These are phyloP conservation scores for Plasmodium berghei DNA, from an alignment of 169 alveolate species.

Conservation along the genomic window DNA sequence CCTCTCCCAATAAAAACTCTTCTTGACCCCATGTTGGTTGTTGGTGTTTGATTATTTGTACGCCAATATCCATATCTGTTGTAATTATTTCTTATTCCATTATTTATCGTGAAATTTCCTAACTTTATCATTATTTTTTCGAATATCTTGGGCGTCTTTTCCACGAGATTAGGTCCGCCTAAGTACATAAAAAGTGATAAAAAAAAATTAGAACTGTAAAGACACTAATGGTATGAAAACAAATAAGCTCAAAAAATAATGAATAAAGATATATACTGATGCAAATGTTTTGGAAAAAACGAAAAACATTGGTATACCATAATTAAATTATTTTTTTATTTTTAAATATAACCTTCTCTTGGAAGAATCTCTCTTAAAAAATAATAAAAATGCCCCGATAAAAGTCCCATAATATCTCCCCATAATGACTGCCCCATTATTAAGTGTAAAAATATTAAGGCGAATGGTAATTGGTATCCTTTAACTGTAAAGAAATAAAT, in stretches of 20 bases:
- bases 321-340: background rate
- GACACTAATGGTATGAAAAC: background rate
- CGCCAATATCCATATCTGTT: slow-evolving; percentile 47
- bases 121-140: slow-evolving; percentile 82
- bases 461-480: slow-evolving; percentile 91
- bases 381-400: slow-evolving; percentile 90
- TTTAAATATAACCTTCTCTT: slow-evolving; percentile 78
- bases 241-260: background rate
- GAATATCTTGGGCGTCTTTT: slow-evolving; percentile 81
- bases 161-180: slow-evolving; percentile 81
- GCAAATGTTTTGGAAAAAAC: background rate
- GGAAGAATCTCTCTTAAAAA: slow-evolving; percentile 89
- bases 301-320: background rate
- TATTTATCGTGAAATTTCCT: slow-evolving; percentile 60
- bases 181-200: slow-evolving; percentile 1
- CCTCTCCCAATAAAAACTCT: slow-evolving; percentile 88
- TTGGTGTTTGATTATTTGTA: slow-evolving; percentile 38
- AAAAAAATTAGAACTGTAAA: background rate
- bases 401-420: slow-evolving; percentile 90
- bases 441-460: slow-evolving; percentile 88
- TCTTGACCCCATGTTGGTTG: slow-evolving; percentile 51
- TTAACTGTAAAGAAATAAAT: slow-evolving; percentile 89
- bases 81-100: slow-evolving; percentile 39
- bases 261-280: background rate
- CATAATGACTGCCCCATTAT: slow-evolving; percentile 90